A percentile compares a stretch with the other conserved stretches of the same genome.
These are phyloP conservation scores for Fusarium sulawesiense DNA, from an alignment of 2,329 filamentous ascomycete species.

Conservation along the genomic window DNA sequence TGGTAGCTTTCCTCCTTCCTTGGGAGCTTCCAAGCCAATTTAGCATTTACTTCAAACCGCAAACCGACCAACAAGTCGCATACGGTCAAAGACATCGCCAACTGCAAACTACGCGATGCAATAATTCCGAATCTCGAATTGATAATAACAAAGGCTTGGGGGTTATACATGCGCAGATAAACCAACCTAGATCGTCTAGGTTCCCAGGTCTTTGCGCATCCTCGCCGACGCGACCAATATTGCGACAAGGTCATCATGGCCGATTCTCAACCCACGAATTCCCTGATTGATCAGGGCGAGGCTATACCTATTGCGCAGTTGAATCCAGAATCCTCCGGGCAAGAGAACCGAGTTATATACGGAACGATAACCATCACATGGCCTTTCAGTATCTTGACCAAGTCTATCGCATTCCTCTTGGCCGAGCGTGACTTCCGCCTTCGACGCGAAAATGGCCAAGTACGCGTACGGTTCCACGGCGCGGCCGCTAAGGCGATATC, in stretches of 20 bases:
- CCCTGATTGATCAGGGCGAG: conserved; percentile 46
- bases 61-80: conserved; percentile 15
- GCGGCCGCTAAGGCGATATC: conserved; percentile 76
- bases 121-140: neutral
- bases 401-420: conserved; percentile 80
- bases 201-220: conserved; percentile 21
- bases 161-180: conserved; percentile 21
- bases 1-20: conserved; percentile 25
- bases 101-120: conserved; percentile 16
- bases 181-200: conserved; percentile 3
- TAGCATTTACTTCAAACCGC: conserved; percentile 11
- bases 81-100: conserved; percentile 6
- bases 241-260: conserved; percentile 43
- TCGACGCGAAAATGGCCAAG: conserved; percentile 80
- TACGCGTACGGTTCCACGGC: conserved; percentile 80
- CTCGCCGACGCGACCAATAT: conserved; percentile 31
- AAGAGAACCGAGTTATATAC: conserved; percentile 62
- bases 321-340: conserved; percentile 58
- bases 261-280: conserved; percentile 32
- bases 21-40: conserved; percentile 30
- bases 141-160: neutral
- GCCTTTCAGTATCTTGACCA: conserved; percentile 86
- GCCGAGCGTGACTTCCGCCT: conserved; percentile 87
- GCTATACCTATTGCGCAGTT: conserved; percentile 68
- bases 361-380: conserved; percentile 87